A percentile compares a stretch with the other conserved stretches of the same genome.
These are phyloP conservation scores for Hyaloscypha finlandica DNA, from an alignment of 495 filamentous ascomycete species.

Conservation along the genomic window DNA sequence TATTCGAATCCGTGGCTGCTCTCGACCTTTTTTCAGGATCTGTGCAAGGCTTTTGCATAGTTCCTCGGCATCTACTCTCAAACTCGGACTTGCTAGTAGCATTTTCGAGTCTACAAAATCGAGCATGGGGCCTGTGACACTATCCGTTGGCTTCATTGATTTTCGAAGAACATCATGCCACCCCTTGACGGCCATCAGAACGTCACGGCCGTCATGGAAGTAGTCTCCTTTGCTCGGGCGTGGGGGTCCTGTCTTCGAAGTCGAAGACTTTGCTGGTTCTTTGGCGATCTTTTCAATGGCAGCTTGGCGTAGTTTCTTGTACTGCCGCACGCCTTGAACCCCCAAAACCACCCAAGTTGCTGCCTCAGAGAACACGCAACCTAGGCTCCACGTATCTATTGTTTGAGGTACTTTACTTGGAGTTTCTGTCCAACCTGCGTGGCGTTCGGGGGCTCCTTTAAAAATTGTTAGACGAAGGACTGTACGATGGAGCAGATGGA, in stretches of 20 bases:
- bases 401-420: too few species aligned
- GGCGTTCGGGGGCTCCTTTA: too few species aligned
- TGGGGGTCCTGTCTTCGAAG: too few species aligned
- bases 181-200: conserved; percentile 27
- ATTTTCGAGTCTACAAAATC: conserved; percentile 10
- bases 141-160: not conserved
- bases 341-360: conserved; percentile 45
- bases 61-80: too few species aligned
- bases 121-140: not conserved
- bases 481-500: not conserved
- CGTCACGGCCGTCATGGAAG: conserved; percentile 35
- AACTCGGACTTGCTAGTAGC: too few species aligned
- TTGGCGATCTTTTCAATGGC: conserved; percentile 4
- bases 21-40: too few species aligned
- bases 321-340: conserved; percentile 33
- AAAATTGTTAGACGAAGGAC: too few species aligned
- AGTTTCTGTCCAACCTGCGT: too few species aligned
- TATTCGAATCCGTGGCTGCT: too few species aligned
- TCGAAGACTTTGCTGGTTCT: not conserved
- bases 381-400: conserved; percentile 47
- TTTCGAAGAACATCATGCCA: conserved; percentile 34
- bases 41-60: too few species aligned
- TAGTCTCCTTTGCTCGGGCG: conserved; percentile 13
- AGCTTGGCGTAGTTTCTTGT: conserved; percentile 29
- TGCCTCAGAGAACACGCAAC: conserved; percentile 44